Percentiles rank a stretch among this genome's conserved stretches.
phyloP scores from a whole-genome alignment of 225 moss, liverwort and hornwort species.

The Thuidium tamariscinum region DNA sequence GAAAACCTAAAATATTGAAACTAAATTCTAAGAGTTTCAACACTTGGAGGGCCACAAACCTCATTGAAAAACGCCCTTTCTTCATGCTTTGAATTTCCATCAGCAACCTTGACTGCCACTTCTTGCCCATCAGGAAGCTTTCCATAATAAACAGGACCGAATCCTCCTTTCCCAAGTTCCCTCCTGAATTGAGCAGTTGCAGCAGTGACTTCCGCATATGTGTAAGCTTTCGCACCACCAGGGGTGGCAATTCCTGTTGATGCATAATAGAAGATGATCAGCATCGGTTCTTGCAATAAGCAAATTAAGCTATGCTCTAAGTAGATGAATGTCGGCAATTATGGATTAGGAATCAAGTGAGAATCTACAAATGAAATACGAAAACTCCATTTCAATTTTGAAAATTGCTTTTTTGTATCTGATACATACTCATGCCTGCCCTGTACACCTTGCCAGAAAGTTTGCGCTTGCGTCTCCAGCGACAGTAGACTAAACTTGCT shows the following conservation, averaged over 20 bases:
- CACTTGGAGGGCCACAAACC: not conserved
- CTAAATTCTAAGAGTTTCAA: no score
- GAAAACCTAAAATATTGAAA: no score
- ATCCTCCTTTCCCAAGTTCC: slow-evolving; percentile 12
- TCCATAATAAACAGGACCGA: slow-evolving; percentile 13
- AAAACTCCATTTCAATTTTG: not conserved
- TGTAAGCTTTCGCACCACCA: not conserved
- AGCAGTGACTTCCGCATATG: slow-evolving; percentile 1
- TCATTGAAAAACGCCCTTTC: slow-evolving; percentile 25
- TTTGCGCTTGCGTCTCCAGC: not conserved
- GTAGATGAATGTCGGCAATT: not conserved
- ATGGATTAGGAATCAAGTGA: not conserved
- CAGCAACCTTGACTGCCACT: slow-evolving; percentile 36
- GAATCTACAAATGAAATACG: not conserved
- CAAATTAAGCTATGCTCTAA: not conserved
- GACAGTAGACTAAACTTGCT: not conserved
- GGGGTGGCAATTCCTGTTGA: not conserved
- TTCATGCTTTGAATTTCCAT: slow-evolving; percentile 1
- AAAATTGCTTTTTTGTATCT: no score
- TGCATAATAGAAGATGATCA: not conserved
- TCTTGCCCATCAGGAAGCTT: slow-evolving; percentile 13
- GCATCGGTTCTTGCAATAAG: not conserved
- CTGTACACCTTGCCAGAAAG: not conserved
- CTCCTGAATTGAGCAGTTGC: slow-evolving; percentile 17
- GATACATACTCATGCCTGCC: not conserved